A percentile compares a stretch with the other conserved stretches of the same genome.
These are phyloP conservation scores for Celoporthe dispersa DNA, from an alignment of 2,329 filamentous ascomycete species.

Conservation along the genomic window DNA sequence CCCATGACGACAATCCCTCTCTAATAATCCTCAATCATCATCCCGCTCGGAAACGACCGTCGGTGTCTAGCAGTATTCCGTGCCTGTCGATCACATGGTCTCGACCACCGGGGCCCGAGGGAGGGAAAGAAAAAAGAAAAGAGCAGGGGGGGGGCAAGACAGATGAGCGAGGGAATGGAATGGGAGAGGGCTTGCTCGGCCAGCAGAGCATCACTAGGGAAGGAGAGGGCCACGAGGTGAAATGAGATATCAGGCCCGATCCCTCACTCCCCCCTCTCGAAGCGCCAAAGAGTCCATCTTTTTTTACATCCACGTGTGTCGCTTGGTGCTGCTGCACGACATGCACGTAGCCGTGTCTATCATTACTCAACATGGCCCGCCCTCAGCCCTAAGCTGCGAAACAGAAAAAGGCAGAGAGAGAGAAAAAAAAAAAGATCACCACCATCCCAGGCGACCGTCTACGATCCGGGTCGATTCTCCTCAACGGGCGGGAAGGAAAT, in stretches of 20 bases:
- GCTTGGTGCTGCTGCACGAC: not conserved
- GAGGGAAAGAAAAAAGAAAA: not conserved
- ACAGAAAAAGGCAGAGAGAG: not conserved
- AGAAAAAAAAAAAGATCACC: not conserved
- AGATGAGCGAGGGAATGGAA: not conserved
- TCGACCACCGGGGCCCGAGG: not conserved
- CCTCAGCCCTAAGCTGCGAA: not conserved
- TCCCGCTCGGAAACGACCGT: slow-evolving; percentile 2
- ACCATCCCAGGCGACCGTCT: not conserved
- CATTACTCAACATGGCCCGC: not conserved
- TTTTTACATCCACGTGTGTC: not conserved
- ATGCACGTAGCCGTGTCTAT: not conserved
- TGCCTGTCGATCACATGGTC: slow-evolving; percentile 8
- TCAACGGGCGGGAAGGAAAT: not conserved
- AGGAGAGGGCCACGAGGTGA: not conserved
- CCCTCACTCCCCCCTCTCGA: not conserved
- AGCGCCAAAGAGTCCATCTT: not conserved
- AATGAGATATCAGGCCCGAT: not conserved
- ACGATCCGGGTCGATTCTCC: not conserved
- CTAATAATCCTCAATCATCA: not conserved
- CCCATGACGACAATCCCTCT: not conserved
- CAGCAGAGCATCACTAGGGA: not conserved
- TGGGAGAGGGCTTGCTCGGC: not conserved
- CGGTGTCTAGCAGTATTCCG: not conserved
- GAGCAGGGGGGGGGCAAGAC: not conserved